Conservation (phyloP, 2,329 filamentous ascomycete genomes). For the Fusarium musae region DNA sequence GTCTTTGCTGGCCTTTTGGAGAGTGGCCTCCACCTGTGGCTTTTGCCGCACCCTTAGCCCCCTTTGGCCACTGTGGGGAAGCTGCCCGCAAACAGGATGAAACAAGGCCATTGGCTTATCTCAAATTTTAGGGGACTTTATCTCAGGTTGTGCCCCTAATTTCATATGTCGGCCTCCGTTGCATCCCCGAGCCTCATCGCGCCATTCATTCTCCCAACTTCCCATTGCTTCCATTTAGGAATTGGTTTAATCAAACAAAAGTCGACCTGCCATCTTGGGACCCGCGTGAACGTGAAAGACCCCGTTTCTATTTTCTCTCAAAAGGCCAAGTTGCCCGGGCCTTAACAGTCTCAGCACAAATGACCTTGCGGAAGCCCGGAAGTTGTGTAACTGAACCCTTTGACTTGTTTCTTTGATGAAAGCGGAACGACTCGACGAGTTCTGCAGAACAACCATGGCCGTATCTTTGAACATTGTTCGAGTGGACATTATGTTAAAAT, state of each 20-base stretch:
- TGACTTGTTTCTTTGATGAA: constrained; percentile 6
- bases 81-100: constrained; percentile 1
- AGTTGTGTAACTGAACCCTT: not conserved
- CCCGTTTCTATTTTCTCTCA: constrained; percentile 1
- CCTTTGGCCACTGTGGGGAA: constrained; percentile 40
- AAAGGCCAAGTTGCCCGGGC: not conserved
- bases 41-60: constrained; percentile 36
- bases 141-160: constrained; percentile 17
- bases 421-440: not conserved
- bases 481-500: not conserved
- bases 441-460: not conserved
- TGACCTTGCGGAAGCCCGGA: not conserved
- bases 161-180: constrained; percentile 15
- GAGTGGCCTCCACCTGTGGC: constrained; percentile 28
- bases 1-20: constrained; percentile 47
- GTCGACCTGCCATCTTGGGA: constrained; percentile 2
- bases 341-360: not conserved
- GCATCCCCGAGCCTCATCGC: constrained; percentile 27
- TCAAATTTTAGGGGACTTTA: constrained; percentile 28
- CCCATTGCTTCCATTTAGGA: constrained; percentile 33
- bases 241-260: constrained; percentile 13
- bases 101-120: constrained; percentile 20
- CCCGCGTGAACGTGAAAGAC: not conserved
- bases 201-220: constrained; percentile 40
- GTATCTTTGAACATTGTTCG: not conserved